Percentiles rank a stretch among this genome's conserved stretches.
These are phyloP conservation scores for Termitomyces sp. DNA, from an alignment of 768 basidiomycete species.

Conservation along the genomic window DNA sequence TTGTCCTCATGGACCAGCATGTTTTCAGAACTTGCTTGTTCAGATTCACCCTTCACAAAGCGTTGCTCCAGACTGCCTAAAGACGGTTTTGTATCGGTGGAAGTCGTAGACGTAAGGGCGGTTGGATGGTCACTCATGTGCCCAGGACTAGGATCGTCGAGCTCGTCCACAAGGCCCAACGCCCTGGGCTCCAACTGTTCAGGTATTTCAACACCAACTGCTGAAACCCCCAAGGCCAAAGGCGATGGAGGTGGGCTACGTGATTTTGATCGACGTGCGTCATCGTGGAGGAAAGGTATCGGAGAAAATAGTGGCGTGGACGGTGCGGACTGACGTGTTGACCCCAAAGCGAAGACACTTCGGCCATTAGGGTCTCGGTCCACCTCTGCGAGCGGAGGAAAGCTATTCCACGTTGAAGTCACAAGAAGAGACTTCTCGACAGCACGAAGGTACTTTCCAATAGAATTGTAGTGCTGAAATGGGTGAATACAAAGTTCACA, in stretches of 20 bases:
- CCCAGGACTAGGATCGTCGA: conserved; percentile 80
- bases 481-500: conserved; percentile 77
- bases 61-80: neutral
- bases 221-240: conserved; percentile 41
- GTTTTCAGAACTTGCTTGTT: conserved; percentile 26
- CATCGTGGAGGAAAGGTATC: conserved; percentile 82
- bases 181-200: conserved; percentile 41
- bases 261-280: conserved; percentile 75
- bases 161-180: conserved; percentile 77
- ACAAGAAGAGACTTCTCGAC: conserved; percentile 79
- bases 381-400: conserved; percentile 45
- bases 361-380: conserved; percentile 31
- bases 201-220: conserved; percentile 22
- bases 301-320: conserved; percentile 83
- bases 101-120: conserved; percentile 62
- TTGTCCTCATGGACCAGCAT: conserved; percentile 58
- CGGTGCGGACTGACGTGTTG: conserved; percentile 51
- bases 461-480: conserved; percentile 61
- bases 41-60: conserved; percentile 49
- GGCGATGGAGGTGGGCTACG: conserved; percentile 79
- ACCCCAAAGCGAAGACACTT: conserved; percentile 37
- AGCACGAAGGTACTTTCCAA: conserved; percentile 87
- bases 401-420: conserved; percentile 73
- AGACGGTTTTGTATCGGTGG: conserved; percentile 8
- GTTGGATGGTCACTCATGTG: conserved; percentile 81